Base-by-base conservation (phyloP, 768 basidiomycete species). In the Lentinus tigrinus region DNA sequence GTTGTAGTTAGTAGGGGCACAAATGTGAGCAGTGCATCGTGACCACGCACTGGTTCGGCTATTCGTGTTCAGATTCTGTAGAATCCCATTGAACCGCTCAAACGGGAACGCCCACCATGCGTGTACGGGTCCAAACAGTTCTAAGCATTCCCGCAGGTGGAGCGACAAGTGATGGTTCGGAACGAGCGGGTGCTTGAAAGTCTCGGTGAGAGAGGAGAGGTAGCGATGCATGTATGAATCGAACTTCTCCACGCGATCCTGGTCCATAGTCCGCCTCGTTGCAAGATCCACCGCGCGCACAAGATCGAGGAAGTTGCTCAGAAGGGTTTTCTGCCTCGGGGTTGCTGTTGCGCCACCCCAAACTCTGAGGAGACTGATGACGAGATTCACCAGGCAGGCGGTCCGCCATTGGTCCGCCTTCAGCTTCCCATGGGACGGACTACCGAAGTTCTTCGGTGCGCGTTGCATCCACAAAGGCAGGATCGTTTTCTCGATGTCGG, bases 321-420 rank as follows among this genome's bases (percentile, higher is more conserved):
- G 62, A 47, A 71, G 58, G 1, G 7, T 2, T 3, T 26, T 26
- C 8, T 60, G 44, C 6, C 31, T 52, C 0, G 67, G 64, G 1
- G 65, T 58, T 1, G 44, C 37, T 9, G 13, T n/a, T n/a, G 40
- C 9, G 2, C 1, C 5, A 0, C 68, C 65, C 76, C 76, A 78
- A 0, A 75, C 58, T 8, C 73, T 65, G 16, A 74, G 68, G 3
- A 78, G 62, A 2, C 73, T 74, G 37, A 77, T 67, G 0, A 67
- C 63, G 0, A 77, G 52, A 52, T 74, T 69, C 17, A 78, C 65
- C 0, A 67, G 66, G 54, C 70, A 71, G 4, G 70, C 57, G 1
- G 66, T 66, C 4, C 72, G 50, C 71, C 73, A 77, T 28, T 78
- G 70, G 42, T 76, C 70, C 0, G 74, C 74, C 38, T 63, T 73